These are phyloP conservation scores for Epithemia pelagica DNA, from an alignment of 108 stramenopile genomes.

Conservation along the genomic window DNA sequence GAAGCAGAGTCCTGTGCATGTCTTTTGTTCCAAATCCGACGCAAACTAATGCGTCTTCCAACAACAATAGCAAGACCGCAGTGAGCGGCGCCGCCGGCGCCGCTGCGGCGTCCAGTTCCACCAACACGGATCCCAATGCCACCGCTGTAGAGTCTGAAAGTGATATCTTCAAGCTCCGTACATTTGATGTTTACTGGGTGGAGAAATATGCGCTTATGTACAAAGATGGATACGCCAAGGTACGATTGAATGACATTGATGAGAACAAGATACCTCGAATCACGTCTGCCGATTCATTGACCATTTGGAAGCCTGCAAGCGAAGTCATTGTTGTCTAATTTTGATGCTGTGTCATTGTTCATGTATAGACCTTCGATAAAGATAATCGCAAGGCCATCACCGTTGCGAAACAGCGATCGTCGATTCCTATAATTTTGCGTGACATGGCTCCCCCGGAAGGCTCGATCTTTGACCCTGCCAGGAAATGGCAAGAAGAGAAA, in stretches of 20 bases:
- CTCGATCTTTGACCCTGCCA: slow-evolving; percentile 80
- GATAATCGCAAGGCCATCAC: slow-evolving; percentile 58
- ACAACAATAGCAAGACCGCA: slow-evolving; percentile 24
- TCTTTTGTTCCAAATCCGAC: slow-evolving; percentile 87
- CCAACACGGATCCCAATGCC: slow-evolving; percentile 40
- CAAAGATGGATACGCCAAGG: slow-evolving; percentile 81
- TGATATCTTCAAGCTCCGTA: slow-evolving; percentile 81
- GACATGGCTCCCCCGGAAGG: slow-evolving; percentile 90
- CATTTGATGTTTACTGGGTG: slow-evolving; percentile 85
- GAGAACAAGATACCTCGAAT: no score
- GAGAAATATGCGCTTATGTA: slow-evolving; percentile 81
- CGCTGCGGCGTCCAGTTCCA: not conserved
- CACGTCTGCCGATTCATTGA: no score
- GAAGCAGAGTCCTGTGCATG: slow-evolving; percentile 48
- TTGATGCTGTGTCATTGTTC: not conserved
- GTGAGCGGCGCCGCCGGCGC: not conserved
- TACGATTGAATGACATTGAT: slow-evolving; percentile 33
- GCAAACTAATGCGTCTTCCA: slow-evolving; percentile 51
- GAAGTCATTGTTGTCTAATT: slow-evolving; percentile 5
- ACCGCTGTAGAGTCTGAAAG: slow-evolving; percentile 27
- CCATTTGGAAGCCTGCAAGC: no score
- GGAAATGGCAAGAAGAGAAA: slow-evolving; percentile 83
- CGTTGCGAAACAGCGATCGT: slow-evolving; percentile 66
- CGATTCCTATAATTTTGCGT: slow-evolving; percentile 86
- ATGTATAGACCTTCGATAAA: slow-evolving; percentile 60